Conservation (phyloP, 352 stramenopile species). For the Globisporangium nagaii region DNA sequence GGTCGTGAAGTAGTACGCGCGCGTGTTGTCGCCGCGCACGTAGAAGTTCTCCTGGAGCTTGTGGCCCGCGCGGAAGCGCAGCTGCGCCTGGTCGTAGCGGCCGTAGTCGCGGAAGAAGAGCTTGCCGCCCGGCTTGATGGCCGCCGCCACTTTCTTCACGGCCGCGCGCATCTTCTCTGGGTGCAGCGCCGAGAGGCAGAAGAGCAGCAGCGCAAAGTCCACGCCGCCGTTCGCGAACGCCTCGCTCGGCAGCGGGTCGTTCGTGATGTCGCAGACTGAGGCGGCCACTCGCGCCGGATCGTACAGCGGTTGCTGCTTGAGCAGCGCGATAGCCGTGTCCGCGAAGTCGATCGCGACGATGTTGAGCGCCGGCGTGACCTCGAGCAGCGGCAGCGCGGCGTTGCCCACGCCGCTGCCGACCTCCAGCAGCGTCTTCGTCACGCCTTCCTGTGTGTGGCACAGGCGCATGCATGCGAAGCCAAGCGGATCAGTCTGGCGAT, state of each 20-base stretch:
- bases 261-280: constrained; percentile 84
- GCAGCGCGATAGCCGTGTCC: constrained; percentile 83
- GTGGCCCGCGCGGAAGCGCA: constrained; percentile 85
- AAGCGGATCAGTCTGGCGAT: too few species aligned
- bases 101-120: constrained; percentile 95
- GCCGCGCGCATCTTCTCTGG: constrained; percentile 84
- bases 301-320: constrained; percentile 88
- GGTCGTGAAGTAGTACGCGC: constrained; percentile 94
- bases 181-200: constrained; percentile 90
- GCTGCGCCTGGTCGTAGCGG: constrained; percentile 93
- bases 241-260: constrained; percentile 50
- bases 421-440: constrained; percentile 84
- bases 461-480: too few species aligned
- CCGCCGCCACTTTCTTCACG: constrained; percentile 83
- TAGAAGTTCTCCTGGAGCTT: constrained; percentile 95
- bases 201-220: constrained; percentile 80
- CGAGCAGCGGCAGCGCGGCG: constrained; percentile 91
- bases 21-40: constrained; percentile 92
- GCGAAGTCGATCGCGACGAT: constrained; percentile 94
- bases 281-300: constrained; percentile 57
- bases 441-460: constrained; percentile 4
- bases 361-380: constrained; percentile 81
- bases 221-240: constrained; percentile 61
- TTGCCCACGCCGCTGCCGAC: constrained; percentile 95
- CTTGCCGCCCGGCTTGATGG: constrained; percentile 71